Base-by-base conservation (phyloP, 805 yeast species). In the Candida schatavii region DNA sequence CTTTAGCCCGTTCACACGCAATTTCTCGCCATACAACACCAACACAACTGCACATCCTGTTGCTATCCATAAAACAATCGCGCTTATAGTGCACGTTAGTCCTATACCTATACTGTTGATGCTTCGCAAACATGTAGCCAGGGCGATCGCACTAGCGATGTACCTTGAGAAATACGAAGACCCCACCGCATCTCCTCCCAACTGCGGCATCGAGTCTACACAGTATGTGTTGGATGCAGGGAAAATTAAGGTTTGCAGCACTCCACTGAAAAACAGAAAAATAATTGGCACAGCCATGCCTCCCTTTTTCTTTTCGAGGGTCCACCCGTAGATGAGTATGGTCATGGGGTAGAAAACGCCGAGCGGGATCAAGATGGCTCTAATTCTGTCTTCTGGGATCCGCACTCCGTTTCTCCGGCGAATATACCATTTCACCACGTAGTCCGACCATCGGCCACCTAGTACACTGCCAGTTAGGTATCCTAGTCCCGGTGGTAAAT, bases 401-500 rank as follows among this genome's bases (percentile, higher is more conserved):
- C 82, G 50, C 4, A 57, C 49, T 1, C 78, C 77, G 40, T 72
- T 57, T 15, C 59, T 63, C 7, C 27, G 27, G 37, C 52, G 56
- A 11, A 70, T 70, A 56, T 72, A 72, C 46, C 64, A 65, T 38
- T 62, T 64, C 4, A 77, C 81, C 28, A 62, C 60, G 38, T 57
- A 53, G 53, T 79, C 83, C 0, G 83, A 77, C 62, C 66, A 74
- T 39, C 56, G 52, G 0, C 83, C 84, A 3, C 83, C 83, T 45
- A 73, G 42, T 18, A 72, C 61, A 5, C 80, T 69, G 0, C 83
- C 83, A 0, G 53, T 27, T 1, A 77, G 35, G 47, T 75, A 77
- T 0, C 85, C 85, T n/a, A 57, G 11, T 1, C 83, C 83, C 0
- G 83, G 82, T 3, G 83, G 74, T 3, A 79, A 53, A 48, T 78